Evolutionary conservation across 163 green algal genomes (phyloP).

Genomic region (Scenedesmus sp.): DNA sequence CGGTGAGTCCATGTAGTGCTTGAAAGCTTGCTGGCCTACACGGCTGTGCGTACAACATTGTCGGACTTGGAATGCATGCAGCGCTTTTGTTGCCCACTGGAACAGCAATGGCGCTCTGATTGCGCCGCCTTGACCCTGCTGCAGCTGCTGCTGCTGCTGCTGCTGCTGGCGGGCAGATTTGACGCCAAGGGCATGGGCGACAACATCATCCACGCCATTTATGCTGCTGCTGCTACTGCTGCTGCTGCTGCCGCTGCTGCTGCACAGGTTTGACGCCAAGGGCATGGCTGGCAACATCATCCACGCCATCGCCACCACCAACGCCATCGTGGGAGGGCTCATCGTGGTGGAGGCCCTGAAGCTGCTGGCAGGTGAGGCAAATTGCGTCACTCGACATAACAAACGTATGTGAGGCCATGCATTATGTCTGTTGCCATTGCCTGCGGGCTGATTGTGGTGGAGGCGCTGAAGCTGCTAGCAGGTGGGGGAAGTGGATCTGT

Average conservation of each 20-base stretch:
- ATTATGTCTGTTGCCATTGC: slow-evolving; percentile 74
- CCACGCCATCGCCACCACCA: slow-evolving; percentile 98
- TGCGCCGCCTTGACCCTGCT: neutral
- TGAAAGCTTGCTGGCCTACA: neutral
- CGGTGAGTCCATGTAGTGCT: slow-evolving; percentile 51
- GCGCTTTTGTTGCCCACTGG: too few relatives aligned
- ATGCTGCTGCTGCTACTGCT: slow-evolving; percentile 6
- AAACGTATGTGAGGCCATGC: too few relatives aligned
- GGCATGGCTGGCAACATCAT: slow-evolving; percentile 99
- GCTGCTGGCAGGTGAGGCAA: slow-evolving; percentile 56
- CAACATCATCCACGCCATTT: too few relatives aligned
- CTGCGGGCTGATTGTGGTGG: slow-evolving; percentile 90
- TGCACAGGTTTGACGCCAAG: slow-evolving; percentile 79
- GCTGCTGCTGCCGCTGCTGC: slow-evolving; percentile 15
- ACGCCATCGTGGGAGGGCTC: slow-evolving; percentile 95
- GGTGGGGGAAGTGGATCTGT: too few relatives aligned
- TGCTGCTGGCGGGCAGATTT: neutral
- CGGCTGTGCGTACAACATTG: neutral
- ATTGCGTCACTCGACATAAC: neutral
- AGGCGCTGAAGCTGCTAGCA: slow-evolving; percentile 89
- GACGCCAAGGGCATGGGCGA: neutral
- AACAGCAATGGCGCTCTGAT: neutral
- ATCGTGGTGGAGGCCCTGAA: slow-evolving; percentile 96
- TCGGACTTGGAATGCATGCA: too few relatives aligned
- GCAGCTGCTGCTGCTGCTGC: neutral